These are phyloP conservation scores for Penicillium cosmopolitanum DNA, from an alignment of 495 filamentous ascomycete species.

Conservation along the genomic window DNA sequence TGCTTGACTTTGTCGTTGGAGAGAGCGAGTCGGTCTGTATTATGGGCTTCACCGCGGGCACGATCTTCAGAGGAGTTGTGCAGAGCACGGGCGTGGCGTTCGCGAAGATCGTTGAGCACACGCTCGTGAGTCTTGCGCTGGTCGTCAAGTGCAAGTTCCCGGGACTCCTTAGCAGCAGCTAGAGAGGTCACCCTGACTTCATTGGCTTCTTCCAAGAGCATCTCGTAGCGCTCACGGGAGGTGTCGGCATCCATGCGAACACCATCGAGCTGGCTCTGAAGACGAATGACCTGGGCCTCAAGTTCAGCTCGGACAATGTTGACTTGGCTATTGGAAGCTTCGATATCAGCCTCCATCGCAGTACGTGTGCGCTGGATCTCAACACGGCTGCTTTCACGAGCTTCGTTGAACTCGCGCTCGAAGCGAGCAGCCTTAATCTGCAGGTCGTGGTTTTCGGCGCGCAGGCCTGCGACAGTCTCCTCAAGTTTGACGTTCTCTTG, in stretches of 20 bases:
- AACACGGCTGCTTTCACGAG: constrained; percentile 70
- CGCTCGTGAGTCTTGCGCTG: constrained; percentile 72
- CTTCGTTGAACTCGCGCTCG: constrained; percentile 82
- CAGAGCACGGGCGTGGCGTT: constrained; percentile 74
- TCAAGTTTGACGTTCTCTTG: constrained; percentile 64
- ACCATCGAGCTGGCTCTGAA: constrained; percentile 72
- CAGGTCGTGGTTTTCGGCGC: constrained; percentile 69
- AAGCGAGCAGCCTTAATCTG: constrained; percentile 63
- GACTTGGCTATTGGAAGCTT: constrained; percentile 79
- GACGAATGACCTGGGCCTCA: constrained; percentile 69
- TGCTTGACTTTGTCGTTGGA: constrained; percentile 79
- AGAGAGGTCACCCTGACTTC: constrained; percentile 56
- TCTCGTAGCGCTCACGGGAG: constrained; percentile 70
- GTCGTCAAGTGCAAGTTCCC: constrained; percentile 67
- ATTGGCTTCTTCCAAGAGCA: constrained; percentile 76
- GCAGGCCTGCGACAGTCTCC: constrained; percentile 62
- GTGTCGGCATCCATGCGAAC: constrained; percentile 74
- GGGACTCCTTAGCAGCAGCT: constrained; percentile 59
- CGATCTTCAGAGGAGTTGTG: constrained; percentile 72
- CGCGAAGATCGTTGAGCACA: constrained; percentile 61
- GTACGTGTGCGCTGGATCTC: constrained; percentile 79
- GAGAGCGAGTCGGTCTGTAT: constrained; percentile 71
- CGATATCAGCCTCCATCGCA: constrained; percentile 78
- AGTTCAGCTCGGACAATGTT: constrained; percentile 77
- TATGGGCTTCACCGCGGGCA: constrained; percentile 66